phyloP scores from a whole-genome alignment of 805 yeast genomes.

The Yarrowia porcina region DNA sequence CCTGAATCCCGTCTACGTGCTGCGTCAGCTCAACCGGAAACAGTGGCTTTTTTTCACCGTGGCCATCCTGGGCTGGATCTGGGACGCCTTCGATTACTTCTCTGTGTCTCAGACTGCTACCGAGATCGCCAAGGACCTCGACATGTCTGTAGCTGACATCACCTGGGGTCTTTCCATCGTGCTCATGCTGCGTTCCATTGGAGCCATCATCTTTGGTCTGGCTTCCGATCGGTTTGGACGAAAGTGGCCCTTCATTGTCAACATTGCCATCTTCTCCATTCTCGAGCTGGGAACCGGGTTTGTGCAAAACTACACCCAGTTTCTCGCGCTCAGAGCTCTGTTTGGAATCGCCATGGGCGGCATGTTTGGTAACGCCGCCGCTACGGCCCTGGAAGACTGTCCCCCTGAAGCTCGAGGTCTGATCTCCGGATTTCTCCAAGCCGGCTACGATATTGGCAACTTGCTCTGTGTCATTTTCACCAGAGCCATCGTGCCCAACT shows the following conservation, averaged over 20 bases:
- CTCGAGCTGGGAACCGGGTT: conserved; percentile 68
- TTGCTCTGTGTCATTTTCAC: conserved; percentile 62
- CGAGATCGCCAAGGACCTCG: conserved; percentile 49
- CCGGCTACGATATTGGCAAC: conserved; percentile 75
- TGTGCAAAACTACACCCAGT: conserved; percentile 54
- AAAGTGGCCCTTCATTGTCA: conserved; percentile 59
- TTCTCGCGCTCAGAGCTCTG: conserved; percentile 58
- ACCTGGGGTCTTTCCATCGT: conserved; percentile 75
- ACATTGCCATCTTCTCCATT: conserved; percentile 50
- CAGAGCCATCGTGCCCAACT: conserved; percentile 53
- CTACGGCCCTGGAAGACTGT: conserved; percentile 64
- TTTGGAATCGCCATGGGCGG: conserved; percentile 76
- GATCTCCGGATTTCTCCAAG: conserved; percentile 68
- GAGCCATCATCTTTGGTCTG: conserved; percentile 64
- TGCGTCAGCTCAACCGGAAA: conserved; percentile 45
- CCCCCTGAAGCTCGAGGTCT: conserved; percentile 59
- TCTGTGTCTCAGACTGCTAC: conserved; percentile 55
- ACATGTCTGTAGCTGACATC: conserved; percentile 46
- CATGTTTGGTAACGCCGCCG: conserved; percentile 60
- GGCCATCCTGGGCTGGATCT: conserved; percentile 65
- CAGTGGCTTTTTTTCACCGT: conserved; percentile 62
- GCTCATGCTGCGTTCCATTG: conserved; percentile 67
- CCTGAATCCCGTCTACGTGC: conserved; percentile 62
- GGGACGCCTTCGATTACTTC: conserved; percentile 73
- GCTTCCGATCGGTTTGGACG: conserved; percentile 64